Percentiles rank a stretch among this genome's conserved stretches.
phyloP scores from a whole-genome alignment of 208 protist genomes.

The Angomonas ambiguus region DNA sequence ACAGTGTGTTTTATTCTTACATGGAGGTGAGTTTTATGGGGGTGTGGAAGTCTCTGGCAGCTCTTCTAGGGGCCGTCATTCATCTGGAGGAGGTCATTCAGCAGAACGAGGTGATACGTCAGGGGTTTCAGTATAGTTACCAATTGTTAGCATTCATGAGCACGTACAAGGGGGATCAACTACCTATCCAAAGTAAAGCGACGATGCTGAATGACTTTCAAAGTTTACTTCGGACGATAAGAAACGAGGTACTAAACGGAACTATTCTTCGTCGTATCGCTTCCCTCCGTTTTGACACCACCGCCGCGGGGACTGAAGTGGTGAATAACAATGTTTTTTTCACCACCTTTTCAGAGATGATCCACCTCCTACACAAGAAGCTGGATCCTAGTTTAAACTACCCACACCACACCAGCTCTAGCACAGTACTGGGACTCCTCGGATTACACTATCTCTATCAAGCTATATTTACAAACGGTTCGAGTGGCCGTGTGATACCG shows the following conservation, averaged over 20 bases:
- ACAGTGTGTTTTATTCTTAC: background rate
- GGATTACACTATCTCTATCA: slow-evolving; percentile 20
- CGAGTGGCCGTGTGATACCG: background rate
- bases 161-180: slow-evolving; percentile 28
- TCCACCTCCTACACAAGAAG: background rate
- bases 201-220: background rate
- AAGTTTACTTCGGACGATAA: background rate
- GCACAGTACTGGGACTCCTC: slow-evolving; percentile 17
- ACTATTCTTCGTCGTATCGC: slow-evolving; percentile 60
- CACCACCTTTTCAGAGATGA: background rate
- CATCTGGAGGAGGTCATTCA: slow-evolving; percentile 77
- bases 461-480: slow-evolving; percentile 6
- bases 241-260: slow-evolving; percentile 52
- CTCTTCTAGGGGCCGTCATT: slow-evolving; percentile 70
- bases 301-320: slow-evolving; percentile 3
- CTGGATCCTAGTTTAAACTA: background rate
- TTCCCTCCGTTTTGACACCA: slow-evolving; percentile 54
- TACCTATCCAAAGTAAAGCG: slow-evolving; percentile 21
- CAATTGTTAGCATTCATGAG: slow-evolving; percentile 16
- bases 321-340: background rate
- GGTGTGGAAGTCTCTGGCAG: slow-evolving; percentile 62
- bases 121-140: slow-evolving; percentile 39
- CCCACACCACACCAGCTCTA: background rate
- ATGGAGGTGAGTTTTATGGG: slow-evolving; percentile 43
- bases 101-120: slow-evolving; percentile 51